Conservation (phyloP, 176 grass and related monocot species). For the Aegilops bicornis region DNA sequence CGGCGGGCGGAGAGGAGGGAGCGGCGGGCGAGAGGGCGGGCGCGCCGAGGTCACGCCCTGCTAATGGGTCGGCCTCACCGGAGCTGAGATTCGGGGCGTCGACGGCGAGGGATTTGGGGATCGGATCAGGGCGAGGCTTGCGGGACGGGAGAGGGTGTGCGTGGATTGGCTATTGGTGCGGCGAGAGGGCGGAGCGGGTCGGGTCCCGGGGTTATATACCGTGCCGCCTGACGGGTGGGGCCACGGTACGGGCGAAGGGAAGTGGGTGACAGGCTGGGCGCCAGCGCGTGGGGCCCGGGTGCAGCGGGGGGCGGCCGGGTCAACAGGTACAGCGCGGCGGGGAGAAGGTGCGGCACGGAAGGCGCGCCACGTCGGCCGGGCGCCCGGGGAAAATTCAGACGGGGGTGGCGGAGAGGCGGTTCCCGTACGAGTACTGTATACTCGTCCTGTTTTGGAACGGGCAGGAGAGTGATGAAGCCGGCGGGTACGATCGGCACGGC, state of each 20-base stretch:
- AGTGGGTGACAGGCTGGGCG: constrained; percentile 15
- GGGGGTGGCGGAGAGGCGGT: background rate
- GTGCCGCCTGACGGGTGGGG: background rate
- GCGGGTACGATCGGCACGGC: background rate
- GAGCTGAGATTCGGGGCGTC: background rate
- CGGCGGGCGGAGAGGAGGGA: background rate
- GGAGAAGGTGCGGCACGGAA: constrained; percentile 27
- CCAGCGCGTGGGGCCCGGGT: background rate
- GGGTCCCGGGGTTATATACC: background rate
- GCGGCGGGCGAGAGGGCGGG: background rate
- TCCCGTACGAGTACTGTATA: too few species aligned
- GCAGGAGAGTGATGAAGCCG: background rate
- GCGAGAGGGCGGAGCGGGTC: background rate
- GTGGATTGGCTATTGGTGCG: constrained; percentile 6
- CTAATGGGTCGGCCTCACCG: background rate
- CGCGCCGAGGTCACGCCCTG: background rate
- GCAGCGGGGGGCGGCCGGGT: background rate
- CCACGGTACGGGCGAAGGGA: background rate
- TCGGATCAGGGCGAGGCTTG: constrained; percentile 1
- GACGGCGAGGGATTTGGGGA: constrained; percentile 5
- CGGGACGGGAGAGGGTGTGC: background rate
- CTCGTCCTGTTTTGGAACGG: background rate
- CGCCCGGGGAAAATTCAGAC: background rate
- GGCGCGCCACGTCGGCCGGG: constrained; percentile 25
- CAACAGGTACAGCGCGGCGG: constrained; percentile 17